These are phyloP conservation scores for Suhomyces ambrosiae DNA, from an alignment of 1,139 yeast species.

Conservation along the genomic window DNA sequence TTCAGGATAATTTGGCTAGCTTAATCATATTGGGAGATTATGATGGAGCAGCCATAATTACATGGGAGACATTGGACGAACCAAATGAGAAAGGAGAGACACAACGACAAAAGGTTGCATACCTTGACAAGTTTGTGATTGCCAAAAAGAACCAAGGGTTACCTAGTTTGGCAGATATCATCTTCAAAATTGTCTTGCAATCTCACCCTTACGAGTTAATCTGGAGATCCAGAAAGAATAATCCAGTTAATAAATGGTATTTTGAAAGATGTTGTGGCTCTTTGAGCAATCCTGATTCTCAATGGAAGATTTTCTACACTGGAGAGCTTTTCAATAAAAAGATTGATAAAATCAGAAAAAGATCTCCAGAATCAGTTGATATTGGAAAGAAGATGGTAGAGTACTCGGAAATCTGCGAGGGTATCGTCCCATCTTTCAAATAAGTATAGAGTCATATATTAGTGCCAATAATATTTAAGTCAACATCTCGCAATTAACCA, in stretches of 20 bases:
- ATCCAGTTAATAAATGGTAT: slow-evolving; percentile 97
- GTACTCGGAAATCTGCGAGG: slow-evolving; percentile 36
- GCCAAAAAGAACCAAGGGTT: slow-evolving; percentile 82
- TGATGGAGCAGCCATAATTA: slow-evolving; percentile 91
- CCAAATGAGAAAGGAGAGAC: slow-evolving; percentile 17
- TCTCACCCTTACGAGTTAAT: slow-evolving; percentile 73
- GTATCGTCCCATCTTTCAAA: slow-evolving; percentile 41
- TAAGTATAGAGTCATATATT: background rate
- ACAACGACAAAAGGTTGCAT: slow-evolving; percentile 47
- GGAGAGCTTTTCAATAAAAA: slow-evolving; percentile 51
- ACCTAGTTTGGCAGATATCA: slow-evolving; percentile 89
- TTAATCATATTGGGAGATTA: slow-evolving; percentile 88
- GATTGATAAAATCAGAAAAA: slow-evolving; percentile 28
- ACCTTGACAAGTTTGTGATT: slow-evolving; percentile 92
- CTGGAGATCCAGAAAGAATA: slow-evolving; percentile 85
- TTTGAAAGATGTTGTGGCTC: slow-evolving; percentile 88
- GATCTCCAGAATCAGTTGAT: slow-evolving; percentile 25
- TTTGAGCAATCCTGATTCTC: slow-evolving; percentile 50
- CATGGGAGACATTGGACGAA: slow-evolving; percentile 57
- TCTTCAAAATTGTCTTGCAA: slow-evolving; percentile 76
- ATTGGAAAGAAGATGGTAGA: slow-evolving; percentile 31
- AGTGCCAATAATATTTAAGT: no score
- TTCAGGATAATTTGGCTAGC: slow-evolving; percentile 69
- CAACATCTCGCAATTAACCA: no score
- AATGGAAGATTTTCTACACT: slow-evolving; percentile 72